Base-by-base conservation (phyloP, 2,329 filamentous ascomycete genomes). In the Clarireedia monteithiana region DNA sequence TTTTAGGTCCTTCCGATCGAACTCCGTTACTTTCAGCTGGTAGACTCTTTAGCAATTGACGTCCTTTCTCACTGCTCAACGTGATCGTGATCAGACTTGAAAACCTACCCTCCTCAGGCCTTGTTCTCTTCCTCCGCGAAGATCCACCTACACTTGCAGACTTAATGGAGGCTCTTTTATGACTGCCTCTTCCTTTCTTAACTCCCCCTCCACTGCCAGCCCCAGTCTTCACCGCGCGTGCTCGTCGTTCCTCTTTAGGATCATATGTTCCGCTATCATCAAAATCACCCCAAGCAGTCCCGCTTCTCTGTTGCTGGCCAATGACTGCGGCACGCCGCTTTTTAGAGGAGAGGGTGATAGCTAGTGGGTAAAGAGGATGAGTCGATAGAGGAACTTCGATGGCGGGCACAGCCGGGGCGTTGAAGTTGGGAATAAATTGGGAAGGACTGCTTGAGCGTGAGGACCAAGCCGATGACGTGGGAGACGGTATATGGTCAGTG, bases 251-350 rank as follows among this genome's bases (percentile, higher is more conserved):
- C 26, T 44, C 56, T 50, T 6, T 62, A 4, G 64, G 64, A 50
- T 67, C 59, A 48, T 67, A 68, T 4, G 59, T 65, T 4, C 66
- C 66, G 45, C 63, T 66, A 20, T 64, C 54, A 53, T 68, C 66
- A 26, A 59, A 48, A 48, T 68, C 66, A n/a, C 63, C 49, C 9
- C 52, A 64, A 3, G 55, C 61, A 9, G 58, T 51, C 7, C 59
- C 51, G 2, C 40, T 51, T 48, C 63, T 59, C 6, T 56, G 48
- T n/a, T 55, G 52, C 15, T 46, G 44, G 1, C 48, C 52, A 15
- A 54, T 59, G 1, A 58, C 51, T 17, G 63, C 60, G 20, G 59
- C 59, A 20, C 56, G 57, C 2, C 57, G 47, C 40, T 52, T 55
- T 45, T 52, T 55, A 1, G 52, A 58, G n/a, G 62, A 62, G 30